Percentiles rank a stretch among this genome's conserved stretches.
phyloP scores from a whole-genome alignment of 768 basidiomycete genomes.

The Xerocomellus chrysenteron region DNA sequence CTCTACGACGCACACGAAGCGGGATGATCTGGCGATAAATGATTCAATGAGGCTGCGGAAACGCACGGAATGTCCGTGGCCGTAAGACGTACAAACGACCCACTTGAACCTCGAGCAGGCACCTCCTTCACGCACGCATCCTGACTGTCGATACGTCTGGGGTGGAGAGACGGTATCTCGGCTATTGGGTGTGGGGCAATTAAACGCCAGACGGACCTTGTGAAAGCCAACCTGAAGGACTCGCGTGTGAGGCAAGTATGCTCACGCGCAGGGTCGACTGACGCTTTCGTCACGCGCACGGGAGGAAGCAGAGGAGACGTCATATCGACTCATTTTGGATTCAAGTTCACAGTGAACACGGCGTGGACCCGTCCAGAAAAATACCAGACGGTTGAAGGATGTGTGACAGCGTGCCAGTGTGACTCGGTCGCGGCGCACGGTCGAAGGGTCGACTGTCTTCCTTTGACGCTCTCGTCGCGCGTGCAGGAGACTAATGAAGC shows the following conservation, averaged over 20 bases:
- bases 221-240: not conserved
- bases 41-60: not conserved
- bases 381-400: too few relatives aligned
- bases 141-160: not conserved
- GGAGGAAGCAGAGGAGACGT: too few relatives aligned
- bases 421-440: too few relatives aligned
- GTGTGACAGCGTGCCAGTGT: too few relatives aligned
- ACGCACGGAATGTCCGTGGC: not conserved
- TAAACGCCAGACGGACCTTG: not conserved
- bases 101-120: not conserved
- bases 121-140: not conserved
- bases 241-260: not conserved
- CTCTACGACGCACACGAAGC: not conserved
- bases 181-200: conserved; percentile 4
- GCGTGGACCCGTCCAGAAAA: too few relatives aligned
- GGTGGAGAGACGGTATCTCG: not conserved
- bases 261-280: not conserved
- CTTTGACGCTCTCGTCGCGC: too few relatives aligned
- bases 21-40: conserved; percentile 1
- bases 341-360: too few relatives aligned
- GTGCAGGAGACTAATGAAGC: too few relatives aligned
- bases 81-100: conserved; percentile 9
- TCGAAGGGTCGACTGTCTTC: too few relatives aligned
- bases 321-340: too few relatives aligned
- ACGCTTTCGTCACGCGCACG: too few relatives aligned